Conservation (phyloP, 2,329 filamentous ascomycete genomes). For the Pseudogymnoascus sp. region DNA sequence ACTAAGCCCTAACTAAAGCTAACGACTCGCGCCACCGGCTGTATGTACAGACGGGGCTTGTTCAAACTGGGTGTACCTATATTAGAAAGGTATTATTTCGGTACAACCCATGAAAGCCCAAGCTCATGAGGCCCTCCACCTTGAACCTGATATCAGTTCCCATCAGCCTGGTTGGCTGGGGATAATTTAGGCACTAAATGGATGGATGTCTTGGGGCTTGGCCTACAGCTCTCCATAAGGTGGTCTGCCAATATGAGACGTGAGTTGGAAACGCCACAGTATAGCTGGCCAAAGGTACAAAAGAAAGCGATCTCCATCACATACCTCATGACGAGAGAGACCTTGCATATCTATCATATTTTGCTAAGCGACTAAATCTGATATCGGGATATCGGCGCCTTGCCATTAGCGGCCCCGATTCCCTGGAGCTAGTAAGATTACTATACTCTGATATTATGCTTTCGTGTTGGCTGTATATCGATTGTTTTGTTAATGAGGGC, state of each 20-base stretch:
- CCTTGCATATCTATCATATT: slow-evolving; percentile 8
- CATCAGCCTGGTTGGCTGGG: neutral
- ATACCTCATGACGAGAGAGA: slow-evolving; percentile 2
- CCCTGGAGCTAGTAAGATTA: neutral
- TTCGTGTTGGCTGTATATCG: neutral
- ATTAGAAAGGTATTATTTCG: neutral
- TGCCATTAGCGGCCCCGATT: neutral
- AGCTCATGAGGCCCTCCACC: neutral
- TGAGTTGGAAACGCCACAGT: neutral
- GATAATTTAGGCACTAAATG: neutral
- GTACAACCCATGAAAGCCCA: neutral
- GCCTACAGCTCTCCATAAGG: neutral
- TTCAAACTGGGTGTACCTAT: neutral
- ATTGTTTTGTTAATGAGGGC: neutral
- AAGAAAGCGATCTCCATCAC: neutral
- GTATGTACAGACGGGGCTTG: neutral
- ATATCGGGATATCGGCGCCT: neutral
- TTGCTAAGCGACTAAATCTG: slow-evolving; percentile 1
- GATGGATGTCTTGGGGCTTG: slow-evolving; percentile 1
- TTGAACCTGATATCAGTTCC: neutral
- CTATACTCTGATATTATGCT: neutral
- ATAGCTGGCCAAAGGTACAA: neutral
- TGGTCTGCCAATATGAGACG: neutral
- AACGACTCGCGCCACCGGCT: neutral
- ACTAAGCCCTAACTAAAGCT: neutral